Evolutionary conservation across 805 yeast genomes (phyloP), one percentile per base, ranked within the genome.

Genomic region (Saccharomycodes ludwigii): DNA sequence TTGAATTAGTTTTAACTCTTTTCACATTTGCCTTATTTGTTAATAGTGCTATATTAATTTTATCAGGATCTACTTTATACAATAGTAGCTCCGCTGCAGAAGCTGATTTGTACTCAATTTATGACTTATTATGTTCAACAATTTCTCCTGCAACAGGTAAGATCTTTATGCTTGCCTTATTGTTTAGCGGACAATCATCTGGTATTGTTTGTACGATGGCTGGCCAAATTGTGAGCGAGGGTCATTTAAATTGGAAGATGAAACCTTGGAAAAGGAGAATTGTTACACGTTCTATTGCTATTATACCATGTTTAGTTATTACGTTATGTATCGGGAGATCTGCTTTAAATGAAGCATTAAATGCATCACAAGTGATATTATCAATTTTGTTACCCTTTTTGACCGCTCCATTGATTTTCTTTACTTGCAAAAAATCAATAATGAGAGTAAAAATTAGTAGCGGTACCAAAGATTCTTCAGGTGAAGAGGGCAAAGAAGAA

Each of bases 171-270:
- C 52, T 83, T 32, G 95, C 95, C 0, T 62, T 86, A 43, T 59
- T 86, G 24, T 70, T 81, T 36, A 77, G 91, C 35, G 95, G 95
- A 5, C 85, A 81, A 47, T 77, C 86, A 28, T 94, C 95, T 0
- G 94, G 95, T 30, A 73, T 86, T 26, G 86, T 85, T 2, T 85
- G 95, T 52, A 86, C 96, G 0, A 78, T 86, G 59, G 83, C 94
- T 0, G 95, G 95, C 6, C 94, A 86, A 54, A 75, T 86, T 43
- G 95, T 86, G 2, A 71, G 84, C 42, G 96, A 86, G 51, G 96
- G 96, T 1, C 88, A 82, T 47, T 60, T 86, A 23, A 68, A 75
- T 32, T 85, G 95, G 95, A 72, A 68, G 2, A 41, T 82, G 26
- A 66, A 64, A 39, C 95, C 96, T 2, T 77, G 94, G 81, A 46